phyloP scores from a whole-genome alignment of 2,329 filamentous ascomycete genomes.

The Apiospora kogelbergensis region DNA sequence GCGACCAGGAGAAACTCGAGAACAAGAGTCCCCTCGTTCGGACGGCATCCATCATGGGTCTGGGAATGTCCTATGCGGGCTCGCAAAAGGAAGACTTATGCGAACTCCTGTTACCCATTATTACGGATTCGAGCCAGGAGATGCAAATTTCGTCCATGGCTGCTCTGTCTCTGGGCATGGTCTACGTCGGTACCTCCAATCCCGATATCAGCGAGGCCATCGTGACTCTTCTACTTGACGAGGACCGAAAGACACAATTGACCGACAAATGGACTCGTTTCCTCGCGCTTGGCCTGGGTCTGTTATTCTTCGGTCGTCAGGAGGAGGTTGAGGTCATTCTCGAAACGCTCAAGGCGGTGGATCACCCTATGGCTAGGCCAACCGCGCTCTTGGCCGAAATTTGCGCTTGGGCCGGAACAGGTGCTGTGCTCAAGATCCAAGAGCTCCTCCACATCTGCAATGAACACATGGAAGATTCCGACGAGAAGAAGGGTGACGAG shows the following conservation, averaged over 20 bases:
- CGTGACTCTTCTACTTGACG: slow-evolving; percentile 88
- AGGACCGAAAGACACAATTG: slow-evolving; percentile 84
- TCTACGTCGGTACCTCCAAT: slow-evolving; percentile 91
- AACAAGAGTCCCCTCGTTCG: slow-evolving; percentile 76
- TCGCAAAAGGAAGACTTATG: slow-evolving; percentile 90
- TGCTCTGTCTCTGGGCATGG: slow-evolving; percentile 82
- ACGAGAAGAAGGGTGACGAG: slow-evolving; percentile 94
- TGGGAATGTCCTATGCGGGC: slow-evolving; percentile 91
- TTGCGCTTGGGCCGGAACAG: slow-evolving; percentile 96
- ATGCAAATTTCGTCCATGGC: slow-evolving; percentile 98
- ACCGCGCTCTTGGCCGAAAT: slow-evolving; percentile 93
- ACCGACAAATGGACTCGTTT: slow-evolving; percentile 99
- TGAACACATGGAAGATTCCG: slow-evolving; percentile 91
- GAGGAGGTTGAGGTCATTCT: slow-evolving; percentile 98
- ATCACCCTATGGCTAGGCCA: slow-evolving; percentile 96
- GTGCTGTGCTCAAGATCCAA: slow-evolving; percentile 94
- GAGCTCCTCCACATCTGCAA: slow-evolving; percentile 98
- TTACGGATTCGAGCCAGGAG: slow-evolving; percentile 77
- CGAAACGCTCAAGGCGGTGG: slow-evolving; percentile 94
- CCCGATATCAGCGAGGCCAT: slow-evolving; percentile 90
- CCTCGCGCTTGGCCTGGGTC: slow-evolving; percentile 87
- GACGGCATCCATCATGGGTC: slow-evolving; percentile 89
- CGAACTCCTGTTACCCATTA: slow-evolving; percentile 81
- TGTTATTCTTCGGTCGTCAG: slow-evolving; percentile 94
- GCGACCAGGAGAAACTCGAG: slow-evolving; percentile 76